A percentile compares a stretch with the other conserved stretches of the same genome.
Evolutionary conservation across 1,139 yeast species (phyloP).

Genomic region (Nematodospora anomalae): DNA sequence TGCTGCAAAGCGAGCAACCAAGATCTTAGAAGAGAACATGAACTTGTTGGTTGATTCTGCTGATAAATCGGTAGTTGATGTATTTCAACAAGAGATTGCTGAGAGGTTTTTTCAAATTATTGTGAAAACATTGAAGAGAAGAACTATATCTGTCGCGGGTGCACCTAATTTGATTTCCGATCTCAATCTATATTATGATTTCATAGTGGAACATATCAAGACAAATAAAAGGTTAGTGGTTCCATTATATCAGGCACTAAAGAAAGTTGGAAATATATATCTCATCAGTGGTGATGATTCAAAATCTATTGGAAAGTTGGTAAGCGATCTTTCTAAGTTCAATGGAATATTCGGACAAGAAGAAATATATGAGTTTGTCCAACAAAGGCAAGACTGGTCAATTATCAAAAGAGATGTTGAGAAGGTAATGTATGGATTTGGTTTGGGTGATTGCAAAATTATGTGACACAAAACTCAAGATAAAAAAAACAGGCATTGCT

Average conservation of each 20-base stretch:
- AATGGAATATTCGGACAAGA: slow-evolving; percentile 91
- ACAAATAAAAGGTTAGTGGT: slow-evolving; percentile 63
- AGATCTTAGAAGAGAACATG: slow-evolving; percentile 70
- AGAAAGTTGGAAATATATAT: slow-evolving; percentile 80
- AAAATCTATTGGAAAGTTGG: slow-evolving; percentile 79
- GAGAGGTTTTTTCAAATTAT: slow-evolving; percentile 77
- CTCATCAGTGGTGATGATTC: slow-evolving; percentile 76
- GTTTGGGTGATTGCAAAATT: slow-evolving; percentile 62
- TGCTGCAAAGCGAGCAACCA: slow-evolving; percentile 65
- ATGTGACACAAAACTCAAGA: no score
- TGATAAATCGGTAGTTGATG: slow-evolving; percentile 84
- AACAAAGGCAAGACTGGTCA: slow-evolving; percentile 85
- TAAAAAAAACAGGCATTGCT: background rate
- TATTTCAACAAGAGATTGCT: slow-evolving; percentile 91
- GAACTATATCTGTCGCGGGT: slow-evolving; percentile 75
- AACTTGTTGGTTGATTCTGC: slow-evolving; percentile 77
- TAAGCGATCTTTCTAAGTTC: slow-evolving; percentile 81
- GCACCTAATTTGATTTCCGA: slow-evolving; percentile 77
- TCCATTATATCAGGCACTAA: slow-evolving; percentile 78
- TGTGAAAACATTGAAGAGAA: slow-evolving; percentile 69
- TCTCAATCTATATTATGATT: slow-evolving; percentile 73
- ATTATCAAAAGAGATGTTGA: slow-evolving; percentile 77
- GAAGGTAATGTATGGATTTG: slow-evolving; percentile 91
- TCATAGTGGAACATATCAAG: slow-evolving; percentile 57
- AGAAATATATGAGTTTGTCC: slow-evolving; percentile 89